Evolutionary conservation across 768 basidiomycete species (phyloP).

Genomic region (Lanmaoa pseudosensibilis): DNA sequence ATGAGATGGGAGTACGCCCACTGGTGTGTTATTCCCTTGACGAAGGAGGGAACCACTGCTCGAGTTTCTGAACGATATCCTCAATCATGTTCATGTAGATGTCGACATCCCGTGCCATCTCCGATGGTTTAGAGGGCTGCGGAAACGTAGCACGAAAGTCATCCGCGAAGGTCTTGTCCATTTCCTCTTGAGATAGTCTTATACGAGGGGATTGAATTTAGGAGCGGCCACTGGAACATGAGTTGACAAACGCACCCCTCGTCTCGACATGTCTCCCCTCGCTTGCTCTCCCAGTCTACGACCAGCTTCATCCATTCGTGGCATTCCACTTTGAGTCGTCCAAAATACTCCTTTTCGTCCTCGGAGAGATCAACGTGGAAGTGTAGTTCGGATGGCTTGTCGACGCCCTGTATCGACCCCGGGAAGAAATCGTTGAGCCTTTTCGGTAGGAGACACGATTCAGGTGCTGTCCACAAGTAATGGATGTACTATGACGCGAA

Average conservation of each 20-base stretch:
- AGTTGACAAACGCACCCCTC: conserved; percentile 8
- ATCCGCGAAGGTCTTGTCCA: conserved; percentile 6
- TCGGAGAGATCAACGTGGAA: conserved; percentile 28
- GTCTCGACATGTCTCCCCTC: conserved; percentile 7
- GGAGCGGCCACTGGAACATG: neutral
- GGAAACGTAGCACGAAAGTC: conserved; percentile 31
- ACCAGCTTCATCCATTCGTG: conserved; percentile 19
- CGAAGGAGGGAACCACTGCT: conserved; percentile 24
- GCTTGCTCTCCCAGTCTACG: conserved; percentile 21
- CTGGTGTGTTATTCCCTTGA: neutral
- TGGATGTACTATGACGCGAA: conserved; percentile 25
- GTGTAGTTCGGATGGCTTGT: conserved; percentile 18
- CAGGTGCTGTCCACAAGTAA: conserved; percentile 30
- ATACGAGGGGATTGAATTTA: neutral
- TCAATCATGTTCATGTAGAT: conserved; percentile 30
- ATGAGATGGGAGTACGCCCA: neutral
- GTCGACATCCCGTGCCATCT: conserved; percentile 18
- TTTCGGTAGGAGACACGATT: conserved; percentile 23
- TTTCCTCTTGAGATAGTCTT: conserved; percentile 18
- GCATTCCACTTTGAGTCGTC: conserved; percentile 17
- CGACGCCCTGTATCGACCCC: conserved; percentile 16
- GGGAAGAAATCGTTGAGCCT: conserved; percentile 31
- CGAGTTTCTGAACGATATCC: conserved; percentile 23
- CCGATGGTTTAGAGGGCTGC: conserved; percentile 10
- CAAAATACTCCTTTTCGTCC: conserved; percentile 22